These are phyloP conservation scores for Saccharomyces hybrid DNA, from an alignment of 1,139 yeast genomes.

Conservation along the genomic window DNA sequence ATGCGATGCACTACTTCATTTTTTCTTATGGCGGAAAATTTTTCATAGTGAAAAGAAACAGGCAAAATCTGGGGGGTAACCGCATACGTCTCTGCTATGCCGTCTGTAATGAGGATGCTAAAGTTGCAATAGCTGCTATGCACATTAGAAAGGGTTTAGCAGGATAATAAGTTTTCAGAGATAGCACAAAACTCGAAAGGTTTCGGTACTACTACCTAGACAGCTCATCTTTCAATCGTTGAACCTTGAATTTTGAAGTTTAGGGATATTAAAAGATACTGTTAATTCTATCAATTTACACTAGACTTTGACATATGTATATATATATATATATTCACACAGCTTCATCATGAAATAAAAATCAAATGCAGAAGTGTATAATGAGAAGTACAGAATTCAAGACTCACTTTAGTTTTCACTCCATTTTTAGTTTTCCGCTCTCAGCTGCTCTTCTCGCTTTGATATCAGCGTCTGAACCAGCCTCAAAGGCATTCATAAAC, in stretches of 20 bases:
- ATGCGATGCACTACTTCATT: slow-evolving; percentile 5
- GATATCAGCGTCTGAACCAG: slow-evolving; percentile 72
- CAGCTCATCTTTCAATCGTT: not conserved
- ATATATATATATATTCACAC: no score
- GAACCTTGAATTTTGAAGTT: not conserved
- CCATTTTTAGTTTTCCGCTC: not conserved
- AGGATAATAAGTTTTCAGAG: not conserved
- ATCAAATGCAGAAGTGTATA: not conserved
- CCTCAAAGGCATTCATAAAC: slow-evolving; percentile 55
- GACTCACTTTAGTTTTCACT: not conserved
- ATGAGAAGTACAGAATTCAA: not conserved
- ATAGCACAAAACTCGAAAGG: not conserved
- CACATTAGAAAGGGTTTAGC: not conserved
- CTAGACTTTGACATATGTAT: not conserved
- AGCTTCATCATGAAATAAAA: not conserved
- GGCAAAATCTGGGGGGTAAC: slow-evolving; percentile 1
- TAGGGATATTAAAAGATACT: not conserved
- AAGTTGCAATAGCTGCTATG: not conserved
- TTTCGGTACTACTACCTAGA: not conserved
- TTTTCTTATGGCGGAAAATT: slow-evolving; percentile 4
- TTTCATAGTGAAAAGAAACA: not conserved
- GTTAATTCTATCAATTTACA: not conserved
- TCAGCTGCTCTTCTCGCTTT: slow-evolving; percentile 38
- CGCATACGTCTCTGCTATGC: not conserved
- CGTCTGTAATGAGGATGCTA: not conserved